Conservation (phyloP, 208 protist genomes). For the Leishmania tarentolae region DNA sequence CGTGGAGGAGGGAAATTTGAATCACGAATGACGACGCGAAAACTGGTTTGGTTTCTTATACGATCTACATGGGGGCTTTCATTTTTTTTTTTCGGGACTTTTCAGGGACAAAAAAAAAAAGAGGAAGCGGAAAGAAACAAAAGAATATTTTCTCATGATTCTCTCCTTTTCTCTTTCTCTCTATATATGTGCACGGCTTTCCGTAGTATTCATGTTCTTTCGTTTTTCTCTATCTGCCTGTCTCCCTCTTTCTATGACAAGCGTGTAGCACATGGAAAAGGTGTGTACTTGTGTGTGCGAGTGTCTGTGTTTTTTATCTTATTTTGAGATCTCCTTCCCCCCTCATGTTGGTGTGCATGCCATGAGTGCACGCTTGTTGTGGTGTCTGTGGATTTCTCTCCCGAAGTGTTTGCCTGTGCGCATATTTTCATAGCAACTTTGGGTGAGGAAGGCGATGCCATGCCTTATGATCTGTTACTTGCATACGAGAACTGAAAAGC, state of each 20-base stretch:
- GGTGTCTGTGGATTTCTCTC: not conserved
- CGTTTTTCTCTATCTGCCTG: not conserved
- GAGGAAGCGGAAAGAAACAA: not conserved
- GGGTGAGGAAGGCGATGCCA: not conserved
- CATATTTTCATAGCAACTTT: not conserved
- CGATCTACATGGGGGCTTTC: not conserved
- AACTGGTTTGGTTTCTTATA: not conserved
- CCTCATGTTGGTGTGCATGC: not conserved
- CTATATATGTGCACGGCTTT: not conserved
- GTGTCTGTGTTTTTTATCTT: not conserved
- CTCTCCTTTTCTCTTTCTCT: not conserved
- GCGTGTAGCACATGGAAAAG: not conserved
- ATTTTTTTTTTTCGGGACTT: not conserved
- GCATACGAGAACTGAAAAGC: not conserved
- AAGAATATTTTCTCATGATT: not conserved
- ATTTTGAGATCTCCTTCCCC: not conserved
- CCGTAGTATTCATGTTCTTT: not conserved
- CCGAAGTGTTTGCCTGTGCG: not conserved
- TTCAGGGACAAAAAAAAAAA: not conserved
- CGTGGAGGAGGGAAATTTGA: not conserved
- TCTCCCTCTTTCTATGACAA: not conserved
- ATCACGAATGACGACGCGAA: not conserved
- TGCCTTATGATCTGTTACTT: not conserved
- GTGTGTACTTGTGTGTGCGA: not conserved
- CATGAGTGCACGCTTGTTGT: not conserved